Conservation (phyloP, 345 rosid genomes). For the Clarkia xantiana region DNA sequence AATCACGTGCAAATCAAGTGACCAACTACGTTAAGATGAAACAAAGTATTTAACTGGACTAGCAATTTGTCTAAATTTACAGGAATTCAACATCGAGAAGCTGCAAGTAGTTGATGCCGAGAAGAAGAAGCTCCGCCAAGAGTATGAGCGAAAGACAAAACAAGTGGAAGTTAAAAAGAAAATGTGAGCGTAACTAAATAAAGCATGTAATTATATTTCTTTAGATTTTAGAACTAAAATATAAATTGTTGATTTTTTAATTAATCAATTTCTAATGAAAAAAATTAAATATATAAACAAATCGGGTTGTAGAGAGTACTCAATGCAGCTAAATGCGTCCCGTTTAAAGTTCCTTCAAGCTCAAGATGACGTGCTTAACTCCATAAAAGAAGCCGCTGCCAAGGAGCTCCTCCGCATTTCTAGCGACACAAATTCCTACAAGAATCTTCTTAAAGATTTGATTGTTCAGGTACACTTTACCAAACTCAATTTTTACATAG, state of each 20-base stretch:
- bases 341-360: constrained; percentile 54
- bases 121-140: constrained; percentile 53
- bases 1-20: too few species aligned
- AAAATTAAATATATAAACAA: too few species aligned
- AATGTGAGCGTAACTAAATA: too few species aligned
- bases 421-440: constrained; percentile 32
- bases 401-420: constrained; percentile 38
- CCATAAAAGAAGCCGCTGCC: constrained; percentile 45
- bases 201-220: too few species aligned
- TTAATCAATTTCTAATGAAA: too few species aligned
- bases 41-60: too few species aligned
- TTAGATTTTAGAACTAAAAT: too few species aligned
- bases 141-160: constrained; percentile 57
- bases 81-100: constrained; percentile 61
- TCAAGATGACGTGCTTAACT: constrained; percentile 54
- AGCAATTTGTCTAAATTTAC: too few species aligned
- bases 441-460: constrained; percentile 37
- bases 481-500: too few species aligned
- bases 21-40: too few species aligned
- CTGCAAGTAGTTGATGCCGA: constrained; percentile 47
- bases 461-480: constrained; percentile 66
- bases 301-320: constrained; percentile 78
- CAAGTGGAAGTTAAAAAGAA: constrained; percentile 54
- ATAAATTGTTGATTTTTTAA: too few species aligned
- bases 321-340: constrained; percentile 53